phyloP scores from a whole-genome alignment of 2,329 filamentous ascomycete species.

The Colletotrichum phormii region DNA sequence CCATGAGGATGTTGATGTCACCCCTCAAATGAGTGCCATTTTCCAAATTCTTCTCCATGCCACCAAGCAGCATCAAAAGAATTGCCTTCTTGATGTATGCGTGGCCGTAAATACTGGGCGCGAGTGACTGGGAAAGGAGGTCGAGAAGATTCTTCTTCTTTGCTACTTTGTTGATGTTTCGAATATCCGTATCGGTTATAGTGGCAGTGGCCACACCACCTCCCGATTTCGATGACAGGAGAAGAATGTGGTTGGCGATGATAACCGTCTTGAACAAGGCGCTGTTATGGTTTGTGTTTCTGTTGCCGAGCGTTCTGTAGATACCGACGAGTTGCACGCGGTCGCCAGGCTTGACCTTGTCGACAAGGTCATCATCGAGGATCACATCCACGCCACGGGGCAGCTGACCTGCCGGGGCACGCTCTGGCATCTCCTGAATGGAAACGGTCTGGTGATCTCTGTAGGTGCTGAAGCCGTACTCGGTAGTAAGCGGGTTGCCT shows the following conservation, averaged over 20 bases:
- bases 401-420: constrained; percentile 93
- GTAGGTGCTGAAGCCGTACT: constrained; percentile 96
- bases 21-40: constrained; percentile 98
- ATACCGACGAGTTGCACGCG: constrained; percentile 97
- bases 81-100: constrained; percentile 99
- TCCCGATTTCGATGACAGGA: constrained; percentile 95
- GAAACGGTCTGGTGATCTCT: constrained; percentile 97
- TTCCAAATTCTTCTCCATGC: constrained; percentile 98
- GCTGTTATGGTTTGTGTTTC: constrained; percentile 90
- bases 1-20: constrained; percentile 99
- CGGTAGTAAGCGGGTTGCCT: constrained; percentile 90
- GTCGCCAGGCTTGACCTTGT: constrained; percentile 94
- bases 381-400: constrained; percentile 97
- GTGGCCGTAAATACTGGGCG: constrained; percentile 96
- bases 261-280: constrained; percentile 95
- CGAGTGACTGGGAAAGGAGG: constrained; percentile 90
- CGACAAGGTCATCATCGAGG: constrained; percentile 95
- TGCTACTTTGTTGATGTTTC: constrained; percentile 97
- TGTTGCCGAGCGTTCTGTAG: constrained; percentile 92
- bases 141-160: constrained; percentile 97
- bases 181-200: constrained; percentile 96
- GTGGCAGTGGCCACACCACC: constrained; percentile 91
- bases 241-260: constrained; percentile 92
- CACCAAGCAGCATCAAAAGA: constrained; percentile 91
- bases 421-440: constrained; percentile 99